Evolutionary conservation across 352 stramenopile genomes (phyloP).

Genomic region (Pythium guiyangense): DNA sequence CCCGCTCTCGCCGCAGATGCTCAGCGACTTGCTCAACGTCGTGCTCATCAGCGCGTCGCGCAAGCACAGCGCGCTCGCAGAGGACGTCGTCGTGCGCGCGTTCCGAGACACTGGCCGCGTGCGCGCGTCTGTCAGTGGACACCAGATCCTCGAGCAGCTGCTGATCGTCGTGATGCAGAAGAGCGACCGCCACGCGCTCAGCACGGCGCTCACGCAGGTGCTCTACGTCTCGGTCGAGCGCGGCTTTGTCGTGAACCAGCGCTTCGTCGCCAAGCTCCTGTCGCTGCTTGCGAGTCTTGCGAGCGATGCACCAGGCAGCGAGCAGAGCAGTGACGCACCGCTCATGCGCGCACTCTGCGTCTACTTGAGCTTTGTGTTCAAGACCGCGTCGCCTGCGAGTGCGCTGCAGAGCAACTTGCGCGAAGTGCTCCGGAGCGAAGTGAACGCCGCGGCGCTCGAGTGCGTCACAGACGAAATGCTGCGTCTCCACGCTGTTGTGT

Average conservation of each 20-base stretch:
- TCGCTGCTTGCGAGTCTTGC: slow-evolving; percentile 17
- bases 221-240: slow-evolving; percentile 41
- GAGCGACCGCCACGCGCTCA: slow-evolving; percentile 18
- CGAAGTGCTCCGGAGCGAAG: slow-evolving; percentile 36
- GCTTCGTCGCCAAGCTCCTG: slow-evolving; percentile 54
- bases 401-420: slow-evolving; percentile 31
- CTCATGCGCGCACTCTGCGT: slow-evolving; percentile 38
- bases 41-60: slow-evolving; percentile 46
- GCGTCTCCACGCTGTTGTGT: slow-evolving; percentile 18
- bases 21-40: slow-evolving; percentile 59
- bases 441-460: slow-evolving; percentile 18
- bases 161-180: slow-evolving; percentile 62
- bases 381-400: slow-evolving; percentile 4
- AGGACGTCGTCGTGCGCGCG: slow-evolving; percentile 45
- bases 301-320: no score
- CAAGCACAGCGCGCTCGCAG: slow-evolving; percentile 30
- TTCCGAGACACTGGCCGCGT: slow-evolving; percentile 38
- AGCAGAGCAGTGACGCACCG: slow-evolving; percentile 13
- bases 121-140: slow-evolving; percentile 41
- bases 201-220: slow-evolving; percentile 41
- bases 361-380: slow-evolving; percentile 55
- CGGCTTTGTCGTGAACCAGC: slow-evolving; percentile 43
- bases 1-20: slow-evolving; percentile 39
- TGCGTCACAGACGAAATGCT: slow-evolving; percentile 14
- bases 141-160: slow-evolving; percentile 61